Base-by-base conservation (phyloP, 805 yeast species). In the Zygosaccharomyces rouxii region DNA sequence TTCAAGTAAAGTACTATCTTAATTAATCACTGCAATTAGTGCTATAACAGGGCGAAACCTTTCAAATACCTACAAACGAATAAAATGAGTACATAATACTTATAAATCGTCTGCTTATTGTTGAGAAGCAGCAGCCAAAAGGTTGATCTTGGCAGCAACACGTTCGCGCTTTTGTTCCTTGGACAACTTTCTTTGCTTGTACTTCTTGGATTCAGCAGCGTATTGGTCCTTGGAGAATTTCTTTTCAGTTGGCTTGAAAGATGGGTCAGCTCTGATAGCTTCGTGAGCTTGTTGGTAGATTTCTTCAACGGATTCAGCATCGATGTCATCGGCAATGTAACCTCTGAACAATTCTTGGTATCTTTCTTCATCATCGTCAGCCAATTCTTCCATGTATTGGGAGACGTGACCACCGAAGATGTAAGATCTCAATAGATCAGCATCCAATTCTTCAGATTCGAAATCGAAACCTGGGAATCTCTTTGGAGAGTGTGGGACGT, bases 401-500 rank as follows among this genome's bases (percentile, higher is more conserved):
- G 99, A 84, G 71, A 94, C 90, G 86, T 94, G 99, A 77, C 98
- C 98, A 81, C 96, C 98, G 73, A 92, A 86, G 82, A 94, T 94
- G 95, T 94, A 94, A 79, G 88, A 89, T 89, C 97, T 89, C 76
- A 94, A 84, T 65, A 83, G 76, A 73, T 94, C 99, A 68, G 97
- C 89, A 73, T 94, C 99, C 69, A 94, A 84, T 80, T 94, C 99
- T 81, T 94, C 96, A 68, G 85, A 71, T 82, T 94, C 99, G 69
- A 92, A 88, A 77, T 94, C 99, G 95, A 92, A 94, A 80, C 99
- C 99, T 78, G 99, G 99, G 96, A 90, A 94, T 86, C 99, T 90
- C 84, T 90, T 90, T 72, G 96, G 87, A 67, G 96, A 89, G 90
- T 94, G 99, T 66, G 99, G 99, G 72, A 94, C 81, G 90, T 86